phyloP scores from a whole-genome alignment of 2,329 filamentous ascomycete species.

The Mariannaea elegans region DNA sequence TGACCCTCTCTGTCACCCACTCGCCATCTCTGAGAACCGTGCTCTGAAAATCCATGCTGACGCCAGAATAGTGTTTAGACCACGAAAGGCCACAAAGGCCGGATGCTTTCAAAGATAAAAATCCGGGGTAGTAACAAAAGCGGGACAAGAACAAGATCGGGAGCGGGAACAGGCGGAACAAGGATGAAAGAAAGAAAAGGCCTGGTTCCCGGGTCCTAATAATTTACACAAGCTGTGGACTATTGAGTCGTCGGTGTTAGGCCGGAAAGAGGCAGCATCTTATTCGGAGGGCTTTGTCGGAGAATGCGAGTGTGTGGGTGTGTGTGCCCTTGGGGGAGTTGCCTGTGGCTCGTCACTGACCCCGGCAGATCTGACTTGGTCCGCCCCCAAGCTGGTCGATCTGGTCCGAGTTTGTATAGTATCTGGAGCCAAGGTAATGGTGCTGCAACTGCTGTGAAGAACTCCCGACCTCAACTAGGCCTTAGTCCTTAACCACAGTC shows the following conservation, averaged over 20 bases:
- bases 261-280: slow-evolving; percentile 11
- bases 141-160: background rate
- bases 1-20: slow-evolving; percentile 65
- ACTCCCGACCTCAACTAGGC: background rate
- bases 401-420: background rate
- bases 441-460: background rate
- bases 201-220: background rate
- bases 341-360: background rate
- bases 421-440: slow-evolving; percentile 5
- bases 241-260: slow-evolving; percentile 2
- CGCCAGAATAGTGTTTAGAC: slow-evolving; percentile 34
- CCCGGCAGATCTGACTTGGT: slow-evolving; percentile 5
- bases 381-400: slow-evolving; percentile 4
- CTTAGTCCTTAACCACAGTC: background rate
- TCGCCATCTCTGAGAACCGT: slow-evolving; percentile 62
- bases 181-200: slow-evolving; percentile 4
- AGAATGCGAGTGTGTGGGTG: background rate
- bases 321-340: slow-evolving; percentile 6
- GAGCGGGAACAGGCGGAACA: slow-evolving; percentile 11
- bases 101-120: slow-evolving; percentile 3
- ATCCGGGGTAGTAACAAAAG: background rate
- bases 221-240: slow-evolving; percentile 2
- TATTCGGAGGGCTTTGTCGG: background rate
- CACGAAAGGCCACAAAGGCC: background rate
- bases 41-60: slow-evolving; percentile 59